Evolutionary conservation across 495 filamentous ascomycete species (phyloP).

Genomic region (Aspergillus funiculosus): DNA sequence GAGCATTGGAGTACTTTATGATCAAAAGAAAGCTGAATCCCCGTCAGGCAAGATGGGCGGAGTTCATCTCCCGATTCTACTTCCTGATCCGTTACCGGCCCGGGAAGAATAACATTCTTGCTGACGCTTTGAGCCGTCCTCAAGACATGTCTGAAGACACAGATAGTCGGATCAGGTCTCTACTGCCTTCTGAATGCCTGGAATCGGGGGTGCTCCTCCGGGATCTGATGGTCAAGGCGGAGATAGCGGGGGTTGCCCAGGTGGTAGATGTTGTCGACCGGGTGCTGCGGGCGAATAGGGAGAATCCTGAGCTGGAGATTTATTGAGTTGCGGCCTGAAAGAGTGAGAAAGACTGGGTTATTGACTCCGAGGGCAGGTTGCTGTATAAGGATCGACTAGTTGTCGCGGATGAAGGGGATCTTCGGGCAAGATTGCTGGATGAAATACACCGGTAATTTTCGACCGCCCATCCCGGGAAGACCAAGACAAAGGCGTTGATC

Average conservation of each 20-base stretch:
- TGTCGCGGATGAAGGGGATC: not conserved
- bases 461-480: not conserved
- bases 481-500: not conserved
- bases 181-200: not conserved
- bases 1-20: conserved; percentile 26
- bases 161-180: not conserved
- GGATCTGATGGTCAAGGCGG: too few species aligned
- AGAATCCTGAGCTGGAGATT: too few species aligned
- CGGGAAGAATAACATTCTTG: not conserved
- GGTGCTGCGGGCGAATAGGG: too few species aligned
- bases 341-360: conserved; percentile 1
- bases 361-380: conserved; percentile 1
- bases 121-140: not conserved
- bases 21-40: conserved; percentile 13
- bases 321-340: too few species aligned
- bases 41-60: conserved; percentile 1
- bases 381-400: not conserved
- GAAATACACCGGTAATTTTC: not conserved
- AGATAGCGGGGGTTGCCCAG: too few species aligned
- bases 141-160: not conserved
- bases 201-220: not conserved
- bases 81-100: conserved; percentile 10
- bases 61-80: conserved; percentile 4
- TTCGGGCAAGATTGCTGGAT: not conserved
- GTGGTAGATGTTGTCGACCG: too few species aligned